These are phyloP conservation scores for Craterostigma plantagineum DNA, from an alignment of 257 asterid species.

Conservation along the genomic window DNA sequence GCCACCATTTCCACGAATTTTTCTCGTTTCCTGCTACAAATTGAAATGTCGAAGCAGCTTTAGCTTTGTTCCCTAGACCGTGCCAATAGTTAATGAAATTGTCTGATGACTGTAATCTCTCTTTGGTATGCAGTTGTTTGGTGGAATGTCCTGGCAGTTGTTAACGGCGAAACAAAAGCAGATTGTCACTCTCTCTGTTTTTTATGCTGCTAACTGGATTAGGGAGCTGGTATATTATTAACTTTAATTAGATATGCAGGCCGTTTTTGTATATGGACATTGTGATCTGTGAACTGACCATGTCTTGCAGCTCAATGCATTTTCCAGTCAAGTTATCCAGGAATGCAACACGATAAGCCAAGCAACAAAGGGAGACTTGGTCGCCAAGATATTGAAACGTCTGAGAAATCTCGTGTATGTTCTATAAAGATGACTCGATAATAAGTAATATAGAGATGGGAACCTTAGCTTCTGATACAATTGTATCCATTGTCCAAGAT, in stretches of 20 bases:
- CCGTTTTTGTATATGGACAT: too few species aligned
- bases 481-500: background rate
- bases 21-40: too few species aligned
- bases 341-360: constrained; percentile 39
- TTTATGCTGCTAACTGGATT: constrained; percentile 77
- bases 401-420: constrained; percentile 76
- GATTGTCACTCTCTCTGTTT: constrained; percentile 44
- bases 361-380: constrained; percentile 47
- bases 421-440: constrained; percentile 3
- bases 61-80: too few species aligned
- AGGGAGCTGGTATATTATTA: constrained; percentile 47
- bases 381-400: constrained; percentile 50
- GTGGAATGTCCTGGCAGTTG: constrained; percentile 32
- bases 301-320: constrained; percentile 55
- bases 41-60: too few species aligned
- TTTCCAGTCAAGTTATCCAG: constrained; percentile 50
- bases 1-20: too few species aligned
- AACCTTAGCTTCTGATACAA: background rate
- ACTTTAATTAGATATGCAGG: too few species aligned
- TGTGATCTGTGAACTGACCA: background rate
- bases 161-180: constrained; percentile 59
- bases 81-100: constrained; percentile 6
- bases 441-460: background rate
- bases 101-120: constrained; percentile 8
- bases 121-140: constrained; percentile 33